Evolutionary conservation across 208 protist genomes (phyloP).

Genomic region (Novymonas esmeraldas): DNA sequence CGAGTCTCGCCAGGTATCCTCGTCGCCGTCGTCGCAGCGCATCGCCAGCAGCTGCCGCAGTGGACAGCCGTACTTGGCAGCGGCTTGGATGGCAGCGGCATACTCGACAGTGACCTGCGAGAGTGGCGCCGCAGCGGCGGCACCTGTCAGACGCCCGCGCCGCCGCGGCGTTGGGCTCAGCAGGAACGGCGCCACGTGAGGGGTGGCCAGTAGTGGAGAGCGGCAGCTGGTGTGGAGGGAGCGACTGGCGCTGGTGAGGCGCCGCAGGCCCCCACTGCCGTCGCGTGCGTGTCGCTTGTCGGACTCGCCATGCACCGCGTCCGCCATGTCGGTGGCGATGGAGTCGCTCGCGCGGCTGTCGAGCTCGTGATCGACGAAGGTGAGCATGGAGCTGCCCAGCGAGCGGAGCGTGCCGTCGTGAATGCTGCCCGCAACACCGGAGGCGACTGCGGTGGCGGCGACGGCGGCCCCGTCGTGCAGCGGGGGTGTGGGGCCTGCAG

Average conservation of each 20-base stretch:
- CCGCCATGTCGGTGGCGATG: neutral
- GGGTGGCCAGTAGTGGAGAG: neutral
- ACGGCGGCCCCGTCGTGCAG: neutral
- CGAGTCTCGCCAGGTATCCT: neutral
- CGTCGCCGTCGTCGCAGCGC: conserved; percentile 8
- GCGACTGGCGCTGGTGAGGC: neutral
- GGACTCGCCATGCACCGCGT: neutral
- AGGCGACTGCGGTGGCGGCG: neutral
- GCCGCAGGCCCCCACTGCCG: neutral
- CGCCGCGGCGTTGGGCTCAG: neutral
- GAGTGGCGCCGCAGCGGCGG: neutral
- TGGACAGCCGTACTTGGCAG: conserved; percentile 7
- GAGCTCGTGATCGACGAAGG: conserved; percentile 4
- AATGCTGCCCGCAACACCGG: too few relatives aligned
- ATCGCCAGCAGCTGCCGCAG: conserved; percentile 12
- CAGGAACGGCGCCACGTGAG: neutral
- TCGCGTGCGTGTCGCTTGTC: neutral
- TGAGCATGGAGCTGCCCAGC: conserved; percentile 2
- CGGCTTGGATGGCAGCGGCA: conserved; percentile 6
- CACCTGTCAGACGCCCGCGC: neutral
- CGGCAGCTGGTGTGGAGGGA: neutral
- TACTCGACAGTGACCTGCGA: conserved; percentile 9
- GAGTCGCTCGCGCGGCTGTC: conserved; percentile 2
- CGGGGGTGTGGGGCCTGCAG: neutral
- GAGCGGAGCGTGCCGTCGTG: neutral